These are phyloP conservation scores for Hyphopichia burtonii DNA, from an alignment of 1,139 yeast genomes.

Conservation along the genomic window DNA sequence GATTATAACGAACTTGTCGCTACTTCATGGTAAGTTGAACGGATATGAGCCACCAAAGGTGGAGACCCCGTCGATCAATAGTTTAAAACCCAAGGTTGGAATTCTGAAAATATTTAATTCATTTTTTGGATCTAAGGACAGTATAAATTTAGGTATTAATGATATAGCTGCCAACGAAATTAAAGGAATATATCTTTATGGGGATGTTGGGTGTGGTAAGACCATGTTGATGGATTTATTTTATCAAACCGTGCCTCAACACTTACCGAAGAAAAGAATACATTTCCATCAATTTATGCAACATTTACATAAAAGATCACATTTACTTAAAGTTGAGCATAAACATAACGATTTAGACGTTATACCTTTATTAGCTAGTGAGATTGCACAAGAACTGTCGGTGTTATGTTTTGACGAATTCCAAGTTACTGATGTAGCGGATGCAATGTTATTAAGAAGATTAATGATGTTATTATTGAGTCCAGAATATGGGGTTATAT, in stretches of 20 bases:
- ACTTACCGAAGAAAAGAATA: constrained; percentile 72
- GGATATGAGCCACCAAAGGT: constrained; percentile 58
- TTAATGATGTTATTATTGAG: constrained; percentile 60
- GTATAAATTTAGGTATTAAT: constrained; percentile 7
- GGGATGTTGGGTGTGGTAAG: constrained; percentile 98
- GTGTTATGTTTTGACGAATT: constrained; percentile 93
- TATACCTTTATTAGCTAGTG: constrained; percentile 80
- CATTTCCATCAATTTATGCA: constrained; percentile 99
- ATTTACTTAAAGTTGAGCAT: constrained; percentile 63
- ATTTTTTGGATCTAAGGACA: constrained; percentile 20
- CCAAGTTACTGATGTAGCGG: constrained; percentile 96
- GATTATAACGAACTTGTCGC: constrained; percentile 54
- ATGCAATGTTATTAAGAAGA: constrained; percentile 90
- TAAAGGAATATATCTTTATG: constrained; percentile 88
- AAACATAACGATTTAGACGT: constrained; percentile 69
- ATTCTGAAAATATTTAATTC: constrained; percentile 37
- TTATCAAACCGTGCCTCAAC: constrained; percentile 75
- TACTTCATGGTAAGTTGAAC: constrained; percentile 47
- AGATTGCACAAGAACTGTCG: constrained; percentile 72
- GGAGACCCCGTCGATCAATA: constrained; percentile 45
- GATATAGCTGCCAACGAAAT: constrained; percentile 27
- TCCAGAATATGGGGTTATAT: constrained; percentile 73
- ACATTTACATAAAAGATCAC: constrained; percentile 82
- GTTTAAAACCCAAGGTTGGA: constrained; percentile 50
- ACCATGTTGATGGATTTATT: constrained; percentile 98